Conservation (phyloP, 2,329 filamentous ascomycete species). For the Hymenoscyphus linearis region DNA sequence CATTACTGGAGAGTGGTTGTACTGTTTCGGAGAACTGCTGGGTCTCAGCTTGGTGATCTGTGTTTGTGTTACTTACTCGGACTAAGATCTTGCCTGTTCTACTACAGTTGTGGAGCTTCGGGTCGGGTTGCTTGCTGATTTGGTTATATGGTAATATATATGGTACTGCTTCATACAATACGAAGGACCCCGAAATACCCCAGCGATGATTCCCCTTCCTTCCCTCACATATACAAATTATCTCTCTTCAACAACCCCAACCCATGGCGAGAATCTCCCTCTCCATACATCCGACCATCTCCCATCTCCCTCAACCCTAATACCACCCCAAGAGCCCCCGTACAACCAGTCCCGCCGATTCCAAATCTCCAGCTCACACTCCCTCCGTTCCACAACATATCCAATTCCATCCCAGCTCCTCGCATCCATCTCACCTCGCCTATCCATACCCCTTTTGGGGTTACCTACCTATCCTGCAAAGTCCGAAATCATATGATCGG, state of each 20-base stretch:
- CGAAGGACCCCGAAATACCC: not conserved
- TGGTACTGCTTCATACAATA: not conserved
- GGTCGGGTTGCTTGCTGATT: not conserved
- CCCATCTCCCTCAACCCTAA: no score
- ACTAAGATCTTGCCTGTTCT: not conserved
- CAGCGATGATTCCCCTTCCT: not conserved
- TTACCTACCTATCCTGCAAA: no score
- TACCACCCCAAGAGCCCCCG: no score
- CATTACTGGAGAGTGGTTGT: not conserved
- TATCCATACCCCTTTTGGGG: no score
- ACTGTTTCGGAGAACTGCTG: not conserved
- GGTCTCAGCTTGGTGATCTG: not conserved
- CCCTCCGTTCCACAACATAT: not conserved
- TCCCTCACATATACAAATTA: not conserved
- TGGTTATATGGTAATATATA: not conserved
- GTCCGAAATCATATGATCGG: no score
- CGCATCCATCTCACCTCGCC: no score
- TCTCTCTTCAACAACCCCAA: no score
- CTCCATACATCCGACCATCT: no score
- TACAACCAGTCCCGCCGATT: no score
- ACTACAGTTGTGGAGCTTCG: not conserved
- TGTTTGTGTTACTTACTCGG: not conserved
- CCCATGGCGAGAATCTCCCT: no score
- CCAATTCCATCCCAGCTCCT: not conserved
- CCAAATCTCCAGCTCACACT: no score